phyloP scores from a whole-genome alignment of 345 rosid species.

The Camelina sativa region DNA sequence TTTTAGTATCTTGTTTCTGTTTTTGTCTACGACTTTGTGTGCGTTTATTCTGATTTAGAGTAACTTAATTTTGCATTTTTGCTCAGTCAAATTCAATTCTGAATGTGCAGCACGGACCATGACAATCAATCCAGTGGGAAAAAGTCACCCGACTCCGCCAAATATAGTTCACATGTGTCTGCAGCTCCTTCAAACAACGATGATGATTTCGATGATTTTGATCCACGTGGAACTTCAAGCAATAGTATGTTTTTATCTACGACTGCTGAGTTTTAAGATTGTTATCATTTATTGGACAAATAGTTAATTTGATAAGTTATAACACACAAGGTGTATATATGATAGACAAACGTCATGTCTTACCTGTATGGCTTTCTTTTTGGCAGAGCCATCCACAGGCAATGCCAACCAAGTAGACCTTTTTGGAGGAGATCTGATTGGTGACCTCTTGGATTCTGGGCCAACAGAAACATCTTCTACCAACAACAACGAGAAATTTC shows the following conservation, averaged over 20 bases:
- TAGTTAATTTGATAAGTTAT: not conserved
- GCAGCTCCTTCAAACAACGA: constrained; percentile 57
- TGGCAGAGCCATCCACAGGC: constrained; percentile 68
- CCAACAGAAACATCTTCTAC: constrained; percentile 57
- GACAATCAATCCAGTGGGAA: constrained; percentile 50
- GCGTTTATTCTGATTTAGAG: not conserved
- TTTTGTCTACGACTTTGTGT: constrained; percentile 4
- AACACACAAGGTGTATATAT: not conserved
- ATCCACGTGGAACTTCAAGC: constrained; percentile 86
- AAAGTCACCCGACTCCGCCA: constrained; percentile 53
- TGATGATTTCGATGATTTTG: constrained; percentile 87
- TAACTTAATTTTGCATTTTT: not conserved
- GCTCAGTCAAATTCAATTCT: constrained; percentile 30
- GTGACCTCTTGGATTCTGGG: constrained; percentile 78
- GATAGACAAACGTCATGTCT: constrained; percentile 10
- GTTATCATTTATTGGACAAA: constrained; percentile 8
- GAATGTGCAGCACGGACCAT: constrained; percentile 66
- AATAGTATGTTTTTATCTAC: constrained; percentile 59
- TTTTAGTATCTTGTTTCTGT: not conserved
- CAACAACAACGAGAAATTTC: constrained; percentile 45
- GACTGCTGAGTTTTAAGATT: constrained; percentile 12
- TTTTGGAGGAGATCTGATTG: constrained; percentile 78
- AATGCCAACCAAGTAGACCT: constrained; percentile 75
- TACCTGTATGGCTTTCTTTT: constrained; percentile 29
- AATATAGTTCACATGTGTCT: constrained; percentile 45